phyloP scores from a whole-genome alignment of 2,329 filamentous ascomycete species.

The Dothistroma pini region DNA sequence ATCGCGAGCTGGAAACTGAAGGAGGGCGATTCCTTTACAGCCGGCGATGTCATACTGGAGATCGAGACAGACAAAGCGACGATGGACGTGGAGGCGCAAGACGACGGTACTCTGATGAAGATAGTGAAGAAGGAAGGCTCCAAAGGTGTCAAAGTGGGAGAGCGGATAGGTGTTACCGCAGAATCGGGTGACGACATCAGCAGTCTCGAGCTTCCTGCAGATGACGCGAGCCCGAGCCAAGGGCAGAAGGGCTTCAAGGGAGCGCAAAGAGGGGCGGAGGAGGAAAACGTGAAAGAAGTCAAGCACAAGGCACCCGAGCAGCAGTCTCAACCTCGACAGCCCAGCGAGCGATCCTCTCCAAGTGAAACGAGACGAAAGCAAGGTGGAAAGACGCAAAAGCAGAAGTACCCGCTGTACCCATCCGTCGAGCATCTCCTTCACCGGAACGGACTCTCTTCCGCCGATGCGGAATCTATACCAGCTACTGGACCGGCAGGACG shows the following conservation, averaged over 20 bases:
- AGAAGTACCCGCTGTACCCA: constrained; percentile 71
- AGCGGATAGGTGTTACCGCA: constrained; percentile 76
- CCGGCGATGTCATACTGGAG: constrained; percentile 83
- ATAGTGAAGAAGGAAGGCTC: constrained; percentile 69
- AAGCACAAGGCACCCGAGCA: constrained; percentile 13
- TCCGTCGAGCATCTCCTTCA: constrained; percentile 81
- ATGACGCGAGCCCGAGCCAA: constrained; percentile 46
- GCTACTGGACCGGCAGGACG: constrained; percentile 84
- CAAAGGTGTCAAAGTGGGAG: constrained; percentile 74
- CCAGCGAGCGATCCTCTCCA: constrained; percentile 7
- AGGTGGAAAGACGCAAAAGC: constrained; percentile 54
- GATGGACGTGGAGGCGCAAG: constrained; percentile 92
- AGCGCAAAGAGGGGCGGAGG: constrained; percentile 11
- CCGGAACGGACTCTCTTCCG: constrained; percentile 70
- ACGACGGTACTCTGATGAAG: constrained; percentile 82
- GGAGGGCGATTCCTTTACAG: constrained; percentile 76
- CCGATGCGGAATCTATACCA: constrained; percentile 75
- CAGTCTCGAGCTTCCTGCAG: constrained; percentile 69
- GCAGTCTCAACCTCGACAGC: constrained; percentile 5
- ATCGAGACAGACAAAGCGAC: constrained; percentile 94
- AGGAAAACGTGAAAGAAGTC: constrained; percentile 13
- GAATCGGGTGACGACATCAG: constrained; percentile 76
- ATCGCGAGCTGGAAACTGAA: constrained; percentile 83
- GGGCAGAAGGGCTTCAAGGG: constrained; percentile 14
- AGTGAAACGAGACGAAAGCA: constrained; percentile 16